A percentile compares a stretch with the other conserved stretches of the same genome.
Conservation (phyloP, 257 asterid species). For the Forsythia viridissima region DNA sequence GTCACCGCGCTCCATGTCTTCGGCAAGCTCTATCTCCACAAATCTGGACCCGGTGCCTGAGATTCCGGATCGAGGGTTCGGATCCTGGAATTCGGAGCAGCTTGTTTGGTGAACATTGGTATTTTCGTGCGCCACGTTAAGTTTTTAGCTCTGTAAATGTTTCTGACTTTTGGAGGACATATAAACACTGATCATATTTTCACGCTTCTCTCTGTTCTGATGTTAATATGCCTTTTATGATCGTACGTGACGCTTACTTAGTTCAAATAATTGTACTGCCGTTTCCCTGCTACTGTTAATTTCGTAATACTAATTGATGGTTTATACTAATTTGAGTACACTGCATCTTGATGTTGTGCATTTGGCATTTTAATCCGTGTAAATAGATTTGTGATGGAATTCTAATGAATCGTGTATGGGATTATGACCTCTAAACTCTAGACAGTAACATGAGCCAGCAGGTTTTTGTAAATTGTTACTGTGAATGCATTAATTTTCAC, state of each 20-base stretch:
- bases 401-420: neutral
- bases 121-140: slow-evolving; percentile 18
- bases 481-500: neutral
- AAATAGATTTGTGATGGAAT: neutral
- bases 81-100: neutral
- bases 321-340: neutral
- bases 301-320: neutral
- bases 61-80: neutral
- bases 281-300: neutral
- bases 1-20: slow-evolving; percentile 63
- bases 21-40: slow-evolving; percentile 58
- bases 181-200: neutral
- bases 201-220: neutral
- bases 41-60: slow-evolving; percentile 39
- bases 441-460: neutral
- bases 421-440: neutral
- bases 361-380: neutral
- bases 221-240: neutral
- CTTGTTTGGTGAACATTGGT: neutral
- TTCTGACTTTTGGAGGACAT: neutral
- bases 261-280: neutral
- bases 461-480: neutral
- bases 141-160: neutral
- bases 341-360: neutral
- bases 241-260: neutral